These are phyloP conservation scores for Debaryomycetaceae sp. DNA, from an alignment of 1,139 yeast genomes.

Conservation along the genomic window DNA sequence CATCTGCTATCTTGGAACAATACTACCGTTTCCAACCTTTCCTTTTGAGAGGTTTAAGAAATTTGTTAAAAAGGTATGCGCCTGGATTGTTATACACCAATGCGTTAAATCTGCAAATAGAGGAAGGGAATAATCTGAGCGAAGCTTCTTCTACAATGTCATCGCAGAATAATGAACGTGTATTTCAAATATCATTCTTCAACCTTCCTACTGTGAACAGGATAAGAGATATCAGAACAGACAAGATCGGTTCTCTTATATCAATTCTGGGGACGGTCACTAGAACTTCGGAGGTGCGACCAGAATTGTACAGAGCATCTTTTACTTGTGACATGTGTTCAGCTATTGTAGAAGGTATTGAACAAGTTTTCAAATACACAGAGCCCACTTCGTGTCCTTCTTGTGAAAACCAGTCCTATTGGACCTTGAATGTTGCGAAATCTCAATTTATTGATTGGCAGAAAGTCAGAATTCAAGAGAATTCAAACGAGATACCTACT, in stretches of 20 bases:
- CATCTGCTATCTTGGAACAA: constrained; percentile 85
- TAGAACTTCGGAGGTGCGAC: constrained; percentile 94
- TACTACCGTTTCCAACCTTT: constrained; percentile 91
- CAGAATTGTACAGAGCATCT: constrained; percentile 84
- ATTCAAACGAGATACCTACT: constrained; percentile 92
- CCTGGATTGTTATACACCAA: constrained; percentile 64
- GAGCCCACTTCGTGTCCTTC: constrained; percentile 93
- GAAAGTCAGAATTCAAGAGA: constrained; percentile 92
- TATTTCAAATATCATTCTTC: constrained; percentile 87
- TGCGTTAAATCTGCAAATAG: constrained; percentile 27
- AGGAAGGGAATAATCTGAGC: constrained; percentile 13
- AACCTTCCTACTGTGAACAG: constrained; percentile 80
- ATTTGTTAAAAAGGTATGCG: constrained; percentile 69
- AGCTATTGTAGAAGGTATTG: constrained; percentile 83
- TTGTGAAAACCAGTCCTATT: constrained; percentile 82
- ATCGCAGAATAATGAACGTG: constrained; percentile 55
- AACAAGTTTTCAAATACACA: constrained; percentile 89
- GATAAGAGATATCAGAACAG: constrained; percentile 87
- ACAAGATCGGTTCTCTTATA: constrained; percentile 80
- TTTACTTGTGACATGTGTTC: constrained; percentile 90
- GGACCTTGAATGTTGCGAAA: constrained; percentile 81
- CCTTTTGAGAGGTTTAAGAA: constrained; percentile 68
- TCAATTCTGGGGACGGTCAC: constrained; percentile 95
- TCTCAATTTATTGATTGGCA: constrained; percentile 97
- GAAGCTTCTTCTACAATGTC: constrained; percentile 23